phyloP scores from a whole-genome alignment of 2,329 filamentous ascomycete genomes.

The Penicillium oxalicum region DNA sequence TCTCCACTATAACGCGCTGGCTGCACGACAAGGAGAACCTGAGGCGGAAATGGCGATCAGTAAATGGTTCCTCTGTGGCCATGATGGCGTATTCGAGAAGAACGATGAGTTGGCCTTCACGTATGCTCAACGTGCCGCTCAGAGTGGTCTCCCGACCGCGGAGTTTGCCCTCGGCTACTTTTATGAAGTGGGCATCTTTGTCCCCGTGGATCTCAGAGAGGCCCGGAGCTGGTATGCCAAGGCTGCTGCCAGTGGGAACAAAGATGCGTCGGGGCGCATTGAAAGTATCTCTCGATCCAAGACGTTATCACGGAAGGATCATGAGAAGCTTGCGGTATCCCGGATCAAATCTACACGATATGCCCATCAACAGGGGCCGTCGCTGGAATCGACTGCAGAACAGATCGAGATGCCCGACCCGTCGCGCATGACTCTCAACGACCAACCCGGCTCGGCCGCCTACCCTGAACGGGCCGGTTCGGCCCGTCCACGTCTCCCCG shows the following conservation, averaged over 20 bases:
- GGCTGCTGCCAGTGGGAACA: constrained; percentile 84
- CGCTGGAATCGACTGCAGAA: constrained; percentile 40
- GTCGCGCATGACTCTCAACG: constrained; percentile 37
- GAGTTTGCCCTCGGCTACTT: constrained; percentile 98
- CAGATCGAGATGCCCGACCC: constrained; percentile 46
- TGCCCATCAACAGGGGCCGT: constrained; percentile 46
- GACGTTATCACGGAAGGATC: constrained; percentile 80
- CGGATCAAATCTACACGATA: constrained; percentile 73
- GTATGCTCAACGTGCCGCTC: constrained; percentile 82
- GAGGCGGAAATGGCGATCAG: constrained; percentile 95
- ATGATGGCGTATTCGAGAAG: constrained; percentile 86
- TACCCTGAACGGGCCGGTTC: constrained; percentile 37
- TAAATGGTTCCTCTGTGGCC: constrained; percentile 97
- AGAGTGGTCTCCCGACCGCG: constrained; percentile 74
- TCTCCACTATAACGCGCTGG: constrained; percentile 90
- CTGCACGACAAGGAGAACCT: constrained; percentile 82
- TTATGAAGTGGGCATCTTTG: constrained; percentile 90
- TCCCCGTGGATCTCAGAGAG: constrained; percentile 73
- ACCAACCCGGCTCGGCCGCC: constrained; percentile 32
- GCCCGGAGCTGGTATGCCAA: constrained; percentile 86
- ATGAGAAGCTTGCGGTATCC: constrained; percentile 83
- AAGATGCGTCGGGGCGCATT: constrained; percentile 74
- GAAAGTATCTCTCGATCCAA: constrained; percentile 78
- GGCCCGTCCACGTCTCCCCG: constrained; percentile 30
- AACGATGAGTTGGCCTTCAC: constrained; percentile 90